These are phyloP conservation scores for Phytophthora lateralis DNA, from an alignment of 352 stramenopile species.

Conservation along the genomic window DNA sequence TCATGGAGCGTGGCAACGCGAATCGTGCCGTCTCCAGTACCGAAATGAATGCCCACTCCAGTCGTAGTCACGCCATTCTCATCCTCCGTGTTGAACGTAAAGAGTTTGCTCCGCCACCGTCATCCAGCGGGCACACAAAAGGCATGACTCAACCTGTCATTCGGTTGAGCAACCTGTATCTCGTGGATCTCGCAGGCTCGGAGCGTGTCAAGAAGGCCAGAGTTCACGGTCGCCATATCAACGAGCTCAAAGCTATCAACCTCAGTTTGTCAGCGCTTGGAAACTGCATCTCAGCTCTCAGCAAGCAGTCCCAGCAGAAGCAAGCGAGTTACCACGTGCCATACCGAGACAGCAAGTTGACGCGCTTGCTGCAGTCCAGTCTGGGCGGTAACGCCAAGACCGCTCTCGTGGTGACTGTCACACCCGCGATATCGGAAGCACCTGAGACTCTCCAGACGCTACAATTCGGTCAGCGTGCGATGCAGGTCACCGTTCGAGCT, in stretches of 20 bases:
- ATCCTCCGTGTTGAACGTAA: slow-evolving; percentile 85
- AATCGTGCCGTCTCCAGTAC: slow-evolving; percentile 85
- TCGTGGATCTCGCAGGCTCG: slow-evolving; percentile 75
- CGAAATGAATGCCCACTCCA: slow-evolving; percentile 88
- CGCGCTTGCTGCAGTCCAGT: slow-evolving; percentile 67
- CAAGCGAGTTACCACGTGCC: slow-evolving; percentile 54
- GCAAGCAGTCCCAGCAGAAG: slow-evolving; percentile 45
- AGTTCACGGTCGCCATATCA: slow-evolving; percentile 61
- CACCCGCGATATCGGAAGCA: slow-evolving; percentile 47
- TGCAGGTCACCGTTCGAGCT: slow-evolving; percentile 68
- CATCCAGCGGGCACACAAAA: slow-evolving; percentile 2
- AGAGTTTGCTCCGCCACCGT: slow-evolving; percentile 35
- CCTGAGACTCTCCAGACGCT: slow-evolving; percentile 69
- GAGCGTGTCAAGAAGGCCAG: slow-evolving; percentile 74
- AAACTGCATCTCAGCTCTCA: slow-evolving; percentile 77
- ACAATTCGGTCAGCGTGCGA: slow-evolving; percentile 77
- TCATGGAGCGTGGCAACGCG: slow-evolving; percentile 55
- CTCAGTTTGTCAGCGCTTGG: slow-evolving; percentile 73
- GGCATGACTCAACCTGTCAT: slow-evolving; percentile 40
- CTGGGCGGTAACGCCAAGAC: slow-evolving; percentile 80
- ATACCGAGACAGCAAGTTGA: slow-evolving; percentile 82
- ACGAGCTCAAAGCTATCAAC: slow-evolving; percentile 78
- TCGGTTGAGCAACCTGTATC: slow-evolving; percentile 62
- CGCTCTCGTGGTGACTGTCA: slow-evolving; percentile 66
- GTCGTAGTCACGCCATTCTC: slow-evolving; percentile 87